Base-by-base conservation (phyloP, 2,329 filamentous ascomycete species). In the Phyllosticta capitalensis region DNA sequence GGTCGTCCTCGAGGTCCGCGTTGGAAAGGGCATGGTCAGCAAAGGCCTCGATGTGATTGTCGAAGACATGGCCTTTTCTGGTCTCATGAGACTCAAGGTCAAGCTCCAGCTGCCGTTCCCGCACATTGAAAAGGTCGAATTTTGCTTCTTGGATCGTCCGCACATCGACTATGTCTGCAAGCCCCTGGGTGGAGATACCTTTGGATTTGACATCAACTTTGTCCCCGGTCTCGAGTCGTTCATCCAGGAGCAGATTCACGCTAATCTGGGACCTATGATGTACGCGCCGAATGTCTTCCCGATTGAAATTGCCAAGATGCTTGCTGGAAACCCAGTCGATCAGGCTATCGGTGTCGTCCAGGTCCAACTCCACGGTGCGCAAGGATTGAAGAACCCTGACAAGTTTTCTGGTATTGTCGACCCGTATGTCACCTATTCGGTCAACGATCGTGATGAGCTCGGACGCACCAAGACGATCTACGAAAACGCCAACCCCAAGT, bases 161-260 rank as follows among this genome's bases (percentile, higher is more conserved):
- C 86, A 83, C 1, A 92, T 99, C 64, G 94, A 99, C 75, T 99
- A 97, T 70, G 92, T 95, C 61, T 96, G 94, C 81, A 99, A 99
- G 74, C 94, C 94, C 2, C 83, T 99, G 14, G 94, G 94, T 66
- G 95, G 95, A 62, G 94, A 99, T 62, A 92, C 83, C 2, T 90
- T 99, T 64, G 94, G 94, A 48, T 96, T 99, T 71, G 94, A 99
- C 69, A 97, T 99, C 80, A 97, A 96, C 77, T 96, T 99, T 75
- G 95, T 99, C 65, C 94, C 94, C 19, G 92, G 92, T 66, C 81
- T 99, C 22, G 92, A 97, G 73, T 83, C 74, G 60, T 99, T 99
- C 74, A 99, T 99, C 67, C 85, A 89, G 71, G 94, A 99, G 67
- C 90, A 95, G 76, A 95, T 99, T 57, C 95, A 99, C 73, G 89